Percentiles rank a stretch among this genome's conserved stretches.
These are phyloP conservation scores for Gentiana straminea DNA, from an alignment of 257 asterid genomes.

Conservation along the genomic window DNA sequence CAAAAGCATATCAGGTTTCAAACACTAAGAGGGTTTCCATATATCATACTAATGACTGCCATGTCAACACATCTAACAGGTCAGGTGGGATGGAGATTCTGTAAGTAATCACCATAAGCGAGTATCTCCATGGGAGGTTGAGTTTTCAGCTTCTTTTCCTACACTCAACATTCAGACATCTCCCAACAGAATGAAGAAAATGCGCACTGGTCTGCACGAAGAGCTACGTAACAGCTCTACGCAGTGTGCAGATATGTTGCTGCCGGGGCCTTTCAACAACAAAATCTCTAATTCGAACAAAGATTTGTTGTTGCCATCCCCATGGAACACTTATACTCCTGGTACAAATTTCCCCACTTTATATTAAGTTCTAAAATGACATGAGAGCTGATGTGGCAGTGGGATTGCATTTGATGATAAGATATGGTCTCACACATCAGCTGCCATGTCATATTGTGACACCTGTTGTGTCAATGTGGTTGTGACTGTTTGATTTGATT, in stretches of 20 bases:
- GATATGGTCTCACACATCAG: too few species aligned
- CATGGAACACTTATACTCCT: slow-evolving; percentile 23
- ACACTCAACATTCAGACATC: slow-evolving; percentile 66
- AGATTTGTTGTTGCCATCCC: slow-evolving; percentile 7
- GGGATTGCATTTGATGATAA: too few species aligned
- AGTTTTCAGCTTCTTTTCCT: slow-evolving; percentile 69
- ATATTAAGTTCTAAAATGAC: not conserved
- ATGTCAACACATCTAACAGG: slow-evolving; percentile 34
- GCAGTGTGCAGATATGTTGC: slow-evolving; percentile 13
- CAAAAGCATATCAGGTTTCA: too few species aligned
- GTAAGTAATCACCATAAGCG: slow-evolving; percentile 72
- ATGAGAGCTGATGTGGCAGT: too few species aligned
- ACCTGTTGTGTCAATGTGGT: not conserved
- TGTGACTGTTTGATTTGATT: not conserved
- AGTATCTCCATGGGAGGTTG: slow-evolving; percentile 97
- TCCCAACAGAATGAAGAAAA: slow-evolving; percentile 79
- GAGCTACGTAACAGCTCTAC: slow-evolving; percentile 39
- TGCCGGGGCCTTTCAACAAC: slow-evolving; percentile 4
- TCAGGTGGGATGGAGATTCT: slow-evolving; percentile 88
- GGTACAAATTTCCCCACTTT: slow-evolving; percentile 34
- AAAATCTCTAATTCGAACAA: slow-evolving; percentile 5
- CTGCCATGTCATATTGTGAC: too few species aligned
- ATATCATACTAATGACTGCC: slow-evolving; percentile 5
- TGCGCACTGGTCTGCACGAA: slow-evolving; percentile 49
- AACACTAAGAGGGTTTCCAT: not conserved